These are phyloP conservation scores for Fennellomyces sp. DNA, from an alignment of 371 early-diverging fungal genomes.

Conservation along the genomic window DNA sequence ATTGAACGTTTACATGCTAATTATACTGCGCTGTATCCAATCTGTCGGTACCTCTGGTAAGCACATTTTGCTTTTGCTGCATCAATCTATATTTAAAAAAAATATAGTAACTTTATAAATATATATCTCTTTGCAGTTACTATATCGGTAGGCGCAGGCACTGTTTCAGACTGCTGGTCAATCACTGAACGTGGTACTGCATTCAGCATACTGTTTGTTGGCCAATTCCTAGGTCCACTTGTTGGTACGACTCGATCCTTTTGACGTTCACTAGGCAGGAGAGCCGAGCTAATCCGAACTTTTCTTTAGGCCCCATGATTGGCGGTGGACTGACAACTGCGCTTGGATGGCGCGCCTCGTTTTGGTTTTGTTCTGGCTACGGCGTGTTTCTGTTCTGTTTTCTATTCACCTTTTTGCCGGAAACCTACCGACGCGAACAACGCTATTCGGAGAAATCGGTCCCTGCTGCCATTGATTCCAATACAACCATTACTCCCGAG, in stretches of 20 bases:
- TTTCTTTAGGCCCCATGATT: constrained; percentile 43
- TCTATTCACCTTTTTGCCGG: constrained; percentile 66
- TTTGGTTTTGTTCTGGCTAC: constrained; percentile 68
- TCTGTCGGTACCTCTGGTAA: constrained; percentile 67
- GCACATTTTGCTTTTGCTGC: background rate
- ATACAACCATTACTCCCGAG: background rate
- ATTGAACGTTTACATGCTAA: constrained; percentile 48
- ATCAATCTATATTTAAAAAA: background rate
- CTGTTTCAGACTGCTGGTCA: constrained; percentile 41
- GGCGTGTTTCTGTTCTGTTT: constrained; percentile 57
- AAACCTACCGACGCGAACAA: constrained; percentile 66
- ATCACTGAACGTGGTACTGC: constrained; percentile 42
- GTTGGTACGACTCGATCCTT: constrained; percentile 23
- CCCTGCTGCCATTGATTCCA: background rate
- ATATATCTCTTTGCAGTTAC: constrained; percentile 19
- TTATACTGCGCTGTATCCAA: constrained; percentile 65
- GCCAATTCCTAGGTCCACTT: constrained; percentile 60
- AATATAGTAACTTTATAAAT: no score
- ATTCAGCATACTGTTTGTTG: constrained; percentile 54
- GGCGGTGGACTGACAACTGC: constrained; percentile 43
- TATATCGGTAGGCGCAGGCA: constrained; percentile 47
- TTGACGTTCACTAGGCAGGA: no score
- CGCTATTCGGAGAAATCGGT: constrained; percentile 18
- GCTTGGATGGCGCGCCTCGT: constrained; percentile 68
- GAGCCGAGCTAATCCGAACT: no score